Evolutionary conservation across 495 filamentous ascomycete genomes (phyloP), one percentile per base, ranked within the genome.

Genomic region (Neurospora sp.): DNA sequence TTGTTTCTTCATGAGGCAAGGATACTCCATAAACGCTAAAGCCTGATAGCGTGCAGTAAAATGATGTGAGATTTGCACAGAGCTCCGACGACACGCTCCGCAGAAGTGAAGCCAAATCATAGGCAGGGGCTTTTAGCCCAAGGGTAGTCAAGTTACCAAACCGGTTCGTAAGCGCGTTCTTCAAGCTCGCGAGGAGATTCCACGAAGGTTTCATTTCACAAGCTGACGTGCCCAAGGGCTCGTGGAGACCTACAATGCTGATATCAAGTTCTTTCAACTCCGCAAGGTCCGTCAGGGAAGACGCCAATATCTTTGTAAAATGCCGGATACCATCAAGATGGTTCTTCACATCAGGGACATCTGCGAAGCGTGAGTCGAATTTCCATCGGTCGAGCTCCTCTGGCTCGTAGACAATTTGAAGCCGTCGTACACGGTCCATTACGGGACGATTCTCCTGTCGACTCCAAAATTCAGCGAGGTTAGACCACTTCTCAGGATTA

Each of bases 11-110:
- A 5, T 54, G 10, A 27, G 18, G 3, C 42, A 4, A 4, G 44
- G 20, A 46, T 20, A 0, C n/a, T 4, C 18, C 8, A 10, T 7
- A 0, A 46, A 0, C 0, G 8, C 4, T 1, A 20, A 9, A 46
- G 44, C 11, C 20, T 27, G 49, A 27, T 27, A 31, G 23, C 11
- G 23, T 31, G 23, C 20, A 62, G 49, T 31, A 8, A 62, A 27
- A 62, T 4, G 49, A 31, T 62, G 2, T 31, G 5, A 60, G 10
- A 31, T 7, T 60, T 7, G 0, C 10, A 8, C 12, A 60, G 12
- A 60, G 49, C 11, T 60, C 20, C 20, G 23, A 31, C 5, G 49
- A 60, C 23, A 7, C 11, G 20, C 23, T 31, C 23, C 11, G 11
- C 12, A 60, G 23, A 7, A 60, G 49, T 31, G 11, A 60, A 16